Percentiles rank a stretch among this genome's conserved stretches.
phyloP scores from a whole-genome alignment of 768 basidiomycete species.

The Hericium rajendrae region DNA sequence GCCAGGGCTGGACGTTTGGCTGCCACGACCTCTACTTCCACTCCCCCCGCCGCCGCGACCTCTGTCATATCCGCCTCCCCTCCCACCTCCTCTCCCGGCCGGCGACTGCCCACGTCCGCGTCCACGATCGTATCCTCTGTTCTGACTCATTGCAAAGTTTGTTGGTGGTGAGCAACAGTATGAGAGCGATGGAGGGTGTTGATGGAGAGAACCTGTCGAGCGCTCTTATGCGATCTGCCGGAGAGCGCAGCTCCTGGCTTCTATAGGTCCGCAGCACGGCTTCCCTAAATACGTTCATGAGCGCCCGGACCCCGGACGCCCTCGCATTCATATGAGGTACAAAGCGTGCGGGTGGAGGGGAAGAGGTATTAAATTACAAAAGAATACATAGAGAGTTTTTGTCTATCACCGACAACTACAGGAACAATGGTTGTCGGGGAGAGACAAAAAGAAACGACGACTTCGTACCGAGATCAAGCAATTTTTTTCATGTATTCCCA shows the following conservation, averaged over 20 bases:
- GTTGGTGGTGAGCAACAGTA: neutral
- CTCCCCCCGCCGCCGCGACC: neutral
- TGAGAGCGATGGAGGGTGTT: neutral
- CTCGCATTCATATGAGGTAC: neutral
- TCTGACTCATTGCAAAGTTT: neutral
- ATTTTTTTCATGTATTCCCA: too few species aligned
- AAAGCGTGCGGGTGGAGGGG: neutral
- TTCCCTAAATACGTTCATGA: neutral
- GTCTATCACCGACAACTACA: slow-evolving; percentile 1
- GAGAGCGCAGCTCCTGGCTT: neutral
- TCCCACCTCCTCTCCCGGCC: neutral
- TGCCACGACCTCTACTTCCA: neutral
- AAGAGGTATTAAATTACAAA: neutral
- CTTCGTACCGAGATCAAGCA: neutral
- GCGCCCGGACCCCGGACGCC: neutral
- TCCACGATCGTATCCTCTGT: neutral
- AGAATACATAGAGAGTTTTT: neutral
- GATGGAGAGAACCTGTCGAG: neutral
- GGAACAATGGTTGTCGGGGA: neutral
- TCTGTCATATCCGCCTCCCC: neutral
- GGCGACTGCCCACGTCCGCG: neutral
- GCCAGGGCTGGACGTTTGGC: slow-evolving; percentile 3
- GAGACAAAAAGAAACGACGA: neutral
- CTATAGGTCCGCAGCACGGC: neutral
- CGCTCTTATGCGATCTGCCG: neutral